Percentiles rank a stretch among this genome's conserved stretches.
Conservation (phyloP, 2,329 filamentous ascomycete species). For the Fusarium stilboides region DNA sequence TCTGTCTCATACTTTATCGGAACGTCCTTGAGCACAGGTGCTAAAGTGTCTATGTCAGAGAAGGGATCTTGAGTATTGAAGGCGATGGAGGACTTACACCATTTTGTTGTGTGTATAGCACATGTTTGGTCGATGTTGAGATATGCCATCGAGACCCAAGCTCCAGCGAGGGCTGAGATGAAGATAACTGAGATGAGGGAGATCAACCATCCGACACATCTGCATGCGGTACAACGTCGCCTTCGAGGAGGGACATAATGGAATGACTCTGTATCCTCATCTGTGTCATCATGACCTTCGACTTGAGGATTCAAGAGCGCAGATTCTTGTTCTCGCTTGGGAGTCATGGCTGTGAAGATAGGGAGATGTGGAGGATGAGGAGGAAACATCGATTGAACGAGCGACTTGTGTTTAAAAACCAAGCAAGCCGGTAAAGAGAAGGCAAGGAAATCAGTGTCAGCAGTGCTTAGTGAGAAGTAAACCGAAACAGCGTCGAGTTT, state of each 20-base stretch:
- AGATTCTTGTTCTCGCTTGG: conserved; percentile 45
- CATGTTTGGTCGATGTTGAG: conserved; percentile 46
- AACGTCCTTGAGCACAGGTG: conserved; percentile 55
- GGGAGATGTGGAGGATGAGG: not conserved
- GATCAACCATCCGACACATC: conserved; percentile 29
- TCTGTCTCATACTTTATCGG: conserved; percentile 52
- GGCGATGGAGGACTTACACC: conserved; percentile 52
- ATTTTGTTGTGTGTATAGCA: conserved; percentile 54
- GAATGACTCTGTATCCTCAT: conserved; percentile 40
- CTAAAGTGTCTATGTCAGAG: conserved; percentile 36
- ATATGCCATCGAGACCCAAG: conserved; percentile 43
- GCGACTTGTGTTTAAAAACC: not conserved
- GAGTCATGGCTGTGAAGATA: conserved; percentile 29
- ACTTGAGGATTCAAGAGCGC: conserved; percentile 31
- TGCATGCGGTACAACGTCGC: conserved; percentile 33
- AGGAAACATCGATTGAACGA: not conserved
- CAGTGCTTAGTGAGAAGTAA: not conserved
- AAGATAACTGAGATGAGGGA: conserved; percentile 22
- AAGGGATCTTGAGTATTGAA: fast-evolving
- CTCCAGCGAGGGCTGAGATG: conserved; percentile 37
- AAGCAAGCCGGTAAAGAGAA: not conserved
- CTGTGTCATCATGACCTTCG: conserved; percentile 33
- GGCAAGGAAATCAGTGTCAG: conserved; percentile 1
- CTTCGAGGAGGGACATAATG: conserved; percentile 32
- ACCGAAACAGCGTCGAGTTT: not conserved